Conservation (phyloP, 2,329 filamentous ascomycete genomes). For the Xylariaceae sp. region DNA sequence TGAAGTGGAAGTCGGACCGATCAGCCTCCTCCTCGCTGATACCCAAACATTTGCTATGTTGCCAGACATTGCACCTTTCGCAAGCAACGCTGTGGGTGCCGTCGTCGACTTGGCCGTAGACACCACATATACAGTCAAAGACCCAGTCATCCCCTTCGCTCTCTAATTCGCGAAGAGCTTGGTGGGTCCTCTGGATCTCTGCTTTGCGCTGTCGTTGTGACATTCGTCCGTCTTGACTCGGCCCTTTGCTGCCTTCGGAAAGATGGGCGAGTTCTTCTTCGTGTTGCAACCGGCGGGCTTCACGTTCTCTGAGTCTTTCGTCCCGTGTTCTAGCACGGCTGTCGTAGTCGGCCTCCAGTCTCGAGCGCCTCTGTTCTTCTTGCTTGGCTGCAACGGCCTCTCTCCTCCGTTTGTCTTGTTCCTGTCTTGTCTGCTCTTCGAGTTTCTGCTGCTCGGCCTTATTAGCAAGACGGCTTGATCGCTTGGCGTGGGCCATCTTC, state of each 20-base stretch:
- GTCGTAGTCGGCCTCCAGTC: constrained; percentile 69
- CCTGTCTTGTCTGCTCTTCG: constrained; percentile 67
- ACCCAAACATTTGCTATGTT: constrained; percentile 88
- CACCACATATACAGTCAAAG: constrained; percentile 90
- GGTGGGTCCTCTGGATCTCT: constrained; percentile 75
- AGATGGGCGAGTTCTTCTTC: constrained; percentile 79
- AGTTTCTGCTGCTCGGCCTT: constrained; percentile 75
- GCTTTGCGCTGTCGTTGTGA: constrained; percentile 79
- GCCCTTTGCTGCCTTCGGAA: constrained; percentile 67
- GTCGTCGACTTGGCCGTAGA: constrained; percentile 90
- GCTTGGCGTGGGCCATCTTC: constrained; percentile 88
- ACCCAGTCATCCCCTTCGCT: constrained; percentile 78
- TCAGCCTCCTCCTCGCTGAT: constrained; percentile 78
- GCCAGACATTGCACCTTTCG: constrained; percentile 92
- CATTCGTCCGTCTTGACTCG: constrained; percentile 55
- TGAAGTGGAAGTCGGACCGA: constrained; percentile 78
- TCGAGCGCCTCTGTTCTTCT: constrained; percentile 57
- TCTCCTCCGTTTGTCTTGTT: constrained; percentile 59
- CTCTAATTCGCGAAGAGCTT: constrained; percentile 68
- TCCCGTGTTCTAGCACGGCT: constrained; percentile 79
- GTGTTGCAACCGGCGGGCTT: constrained; percentile 75
- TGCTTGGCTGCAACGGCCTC: constrained; percentile 66
- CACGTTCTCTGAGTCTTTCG: constrained; percentile 79
- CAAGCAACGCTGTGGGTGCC: constrained; percentile 91
- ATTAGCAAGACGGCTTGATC: constrained; percentile 82